Percentiles rank a stretch among this genome's conserved stretches.
Evolutionary conservation across 192 early-diverging fungal species (phyloP).

Genomic region (Paraglomus occultum): DNA sequence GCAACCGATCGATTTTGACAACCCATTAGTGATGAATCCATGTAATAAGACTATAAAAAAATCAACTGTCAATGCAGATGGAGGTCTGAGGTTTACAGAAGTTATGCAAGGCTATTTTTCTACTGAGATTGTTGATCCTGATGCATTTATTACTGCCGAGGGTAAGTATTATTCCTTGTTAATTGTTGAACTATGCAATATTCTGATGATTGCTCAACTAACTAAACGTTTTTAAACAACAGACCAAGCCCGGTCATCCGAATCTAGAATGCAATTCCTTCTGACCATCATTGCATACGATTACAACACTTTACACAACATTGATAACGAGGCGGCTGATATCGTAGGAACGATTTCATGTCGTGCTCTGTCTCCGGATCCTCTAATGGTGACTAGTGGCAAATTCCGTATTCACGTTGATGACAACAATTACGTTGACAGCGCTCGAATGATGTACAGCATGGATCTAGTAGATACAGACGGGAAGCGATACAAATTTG

Average conservation of each 20-base stretch:
- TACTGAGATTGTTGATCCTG: slow-evolving; percentile 35
- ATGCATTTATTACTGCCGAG: slow-evolving; percentile 40
- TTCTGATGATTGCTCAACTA: neutral
- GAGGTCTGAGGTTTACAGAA: slow-evolving; percentile 40
- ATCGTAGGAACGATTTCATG: slow-evolving; percentile 45
- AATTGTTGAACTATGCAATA: neutral
- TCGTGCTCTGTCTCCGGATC: slow-evolving; percentile 46
- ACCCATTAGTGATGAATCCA: slow-evolving; percentile 25
- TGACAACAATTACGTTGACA: slow-evolving; percentile 36
- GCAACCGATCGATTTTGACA: slow-evolving; percentile 37
- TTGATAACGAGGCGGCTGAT: slow-evolving; percentile 34
- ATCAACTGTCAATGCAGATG: slow-evolving; percentile 20
- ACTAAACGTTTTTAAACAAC: neutral
- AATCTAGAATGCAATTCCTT: slow-evolving; percentile 39
- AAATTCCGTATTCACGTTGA: slow-evolving; percentile 39
- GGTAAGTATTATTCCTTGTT: slow-evolving; percentile 15
- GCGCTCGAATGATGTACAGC: slow-evolving; percentile 37
- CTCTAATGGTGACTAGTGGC: slow-evolving; percentile 41
- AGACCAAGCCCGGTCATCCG: slow-evolving; percentile 40
- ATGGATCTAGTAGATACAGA: slow-evolving; percentile 34
- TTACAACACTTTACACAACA: slow-evolving; percentile 32
- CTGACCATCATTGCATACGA: slow-evolving; percentile 36
- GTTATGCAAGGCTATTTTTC: slow-evolving; percentile 45
- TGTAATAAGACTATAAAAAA: neutral
- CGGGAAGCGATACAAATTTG: slow-evolving; percentile 40